Percentiles rank a stretch among this genome's conserved stretches.
Conservation (phyloP, 2,329 filamentous ascomycete species). For the Bipolaris bicolor region DNA sequence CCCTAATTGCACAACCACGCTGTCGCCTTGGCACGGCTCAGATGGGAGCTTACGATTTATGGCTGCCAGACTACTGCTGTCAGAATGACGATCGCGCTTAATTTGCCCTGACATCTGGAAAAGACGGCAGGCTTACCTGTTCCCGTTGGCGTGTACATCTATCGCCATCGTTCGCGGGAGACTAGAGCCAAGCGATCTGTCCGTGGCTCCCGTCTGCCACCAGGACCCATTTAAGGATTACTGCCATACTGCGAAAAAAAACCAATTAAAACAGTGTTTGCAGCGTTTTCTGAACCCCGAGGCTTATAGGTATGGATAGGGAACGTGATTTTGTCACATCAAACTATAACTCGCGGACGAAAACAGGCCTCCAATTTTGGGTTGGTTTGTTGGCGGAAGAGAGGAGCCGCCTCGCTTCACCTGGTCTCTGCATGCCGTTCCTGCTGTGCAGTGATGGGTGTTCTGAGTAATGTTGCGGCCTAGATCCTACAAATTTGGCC, state of each 20-base stretch:
- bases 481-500: not conserved
- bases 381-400: not conserved
- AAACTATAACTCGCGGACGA: not conserved
- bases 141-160: conserved; percentile 1
- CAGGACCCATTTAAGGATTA: conserved; percentile 17
- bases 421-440: conserved; percentile 4
- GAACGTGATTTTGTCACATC: not conserved
- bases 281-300: not conserved
- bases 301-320: not conserved
- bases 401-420: not conserved
- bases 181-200: not conserved
- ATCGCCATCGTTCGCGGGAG: conserved; percentile 1
- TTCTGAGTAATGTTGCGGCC: not conserved
- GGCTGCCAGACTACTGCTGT: conserved; percentile 20
- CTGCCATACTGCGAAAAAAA: conserved; percentile 1
- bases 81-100: conserved; percentile 22
- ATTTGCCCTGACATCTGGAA: conserved; percentile 15
- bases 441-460: conserved; percentile 9
- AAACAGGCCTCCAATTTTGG: not conserved
- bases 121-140: conserved; percentile 13
- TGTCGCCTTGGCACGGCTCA: conserved; percentile 13
- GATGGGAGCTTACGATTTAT: conserved; percentile 9
- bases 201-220: conserved; percentile 3
- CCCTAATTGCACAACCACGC: conserved; percentile 31
- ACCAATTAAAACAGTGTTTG: not conserved